Percentiles rank a stretch among this genome's conserved stretches.
These are phyloP conservation scores for Aspergillus terreus DNA, from an alignment of 2,329 filamentous ascomycete species.

Conservation along the genomic window DNA sequence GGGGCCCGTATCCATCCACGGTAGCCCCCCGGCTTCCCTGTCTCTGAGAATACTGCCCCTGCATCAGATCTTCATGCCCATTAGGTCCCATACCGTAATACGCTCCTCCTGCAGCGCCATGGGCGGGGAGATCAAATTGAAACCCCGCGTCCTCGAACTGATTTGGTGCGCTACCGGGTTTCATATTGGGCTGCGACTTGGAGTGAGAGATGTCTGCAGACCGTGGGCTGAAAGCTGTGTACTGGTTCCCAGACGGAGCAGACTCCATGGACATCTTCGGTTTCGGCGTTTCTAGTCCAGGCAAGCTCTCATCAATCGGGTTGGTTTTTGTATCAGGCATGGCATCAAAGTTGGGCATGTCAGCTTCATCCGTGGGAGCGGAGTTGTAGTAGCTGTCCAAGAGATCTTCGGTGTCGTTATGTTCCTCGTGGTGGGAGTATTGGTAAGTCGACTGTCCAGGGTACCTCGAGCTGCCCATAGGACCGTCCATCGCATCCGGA, in stretches of 20 bases:
- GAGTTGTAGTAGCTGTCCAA: constrained; percentile 52
- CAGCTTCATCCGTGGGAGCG: constrained; percentile 47
- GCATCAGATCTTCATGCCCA: constrained; percentile 18
- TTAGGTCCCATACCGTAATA: constrained; percentile 18
- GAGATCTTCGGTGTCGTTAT: constrained; percentile 36
- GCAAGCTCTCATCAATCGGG: constrained; percentile 29
- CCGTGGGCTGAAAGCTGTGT: constrained; percentile 35
- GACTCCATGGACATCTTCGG: constrained; percentile 19
- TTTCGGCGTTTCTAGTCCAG: constrained; percentile 32
- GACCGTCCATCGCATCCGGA: constrained; percentile 11
- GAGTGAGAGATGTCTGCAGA: constrained; percentile 28
- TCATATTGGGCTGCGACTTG: constrained; percentile 48
- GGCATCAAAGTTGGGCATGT: constrained; percentile 63
- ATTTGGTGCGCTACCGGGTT: constrained; percentile 20
- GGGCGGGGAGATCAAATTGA: constrained; percentile 66
- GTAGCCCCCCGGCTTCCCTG: constrained; percentile 10
- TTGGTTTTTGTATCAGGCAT: constrained; percentile 38
- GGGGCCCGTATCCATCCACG: constrained; percentile 16
- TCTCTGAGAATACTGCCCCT: constrained; percentile 13
- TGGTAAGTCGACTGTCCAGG: constrained; percentile 34
- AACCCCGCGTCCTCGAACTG: constrained; percentile 53
- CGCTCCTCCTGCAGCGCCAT: constrained; percentile 12
- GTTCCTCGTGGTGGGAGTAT: constrained; percentile 17
- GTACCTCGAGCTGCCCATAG: constrained; percentile 24
- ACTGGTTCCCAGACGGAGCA: constrained; percentile 22